A percentile compares a stretch with the other conserved stretches of the same genome.
These are phyloP conservation scores for Pseudocercospora vitis DNA, from an alignment of 2,329 filamentous ascomycete species.

Conservation along the genomic window DNA sequence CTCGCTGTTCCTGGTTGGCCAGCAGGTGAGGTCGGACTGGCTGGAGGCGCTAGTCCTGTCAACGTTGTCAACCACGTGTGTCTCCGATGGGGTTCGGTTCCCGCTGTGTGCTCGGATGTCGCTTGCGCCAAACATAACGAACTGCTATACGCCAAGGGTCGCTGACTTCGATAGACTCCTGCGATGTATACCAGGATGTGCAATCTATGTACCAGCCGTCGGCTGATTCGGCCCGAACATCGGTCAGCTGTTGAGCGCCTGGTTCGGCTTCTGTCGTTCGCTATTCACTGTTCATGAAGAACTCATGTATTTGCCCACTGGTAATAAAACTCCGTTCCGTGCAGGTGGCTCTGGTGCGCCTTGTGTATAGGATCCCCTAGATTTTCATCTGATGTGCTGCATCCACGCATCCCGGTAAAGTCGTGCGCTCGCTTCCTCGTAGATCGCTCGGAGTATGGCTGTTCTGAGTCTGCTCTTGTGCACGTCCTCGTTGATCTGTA, in stretches of 20 bases:
- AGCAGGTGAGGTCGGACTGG: background rate
- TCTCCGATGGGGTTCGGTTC: constrained; percentile 1
- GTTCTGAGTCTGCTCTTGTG: background rate
- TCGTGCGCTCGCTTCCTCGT: background rate
- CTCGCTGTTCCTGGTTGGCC: background rate
- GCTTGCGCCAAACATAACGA: background rate
- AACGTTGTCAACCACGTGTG: constrained; percentile 3
- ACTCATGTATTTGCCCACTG: background rate
- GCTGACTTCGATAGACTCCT: background rate
- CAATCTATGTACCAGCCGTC: constrained; percentile 5
- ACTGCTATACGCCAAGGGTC: background rate
- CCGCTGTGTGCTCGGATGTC: background rate
- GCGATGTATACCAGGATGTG: constrained; percentile 1
- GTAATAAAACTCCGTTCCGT: too few species aligned
- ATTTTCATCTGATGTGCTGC: background rate
- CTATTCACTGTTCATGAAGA: background rate
- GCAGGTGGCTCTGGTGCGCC: too few species aligned
- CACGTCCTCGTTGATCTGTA: constrained; percentile 6
- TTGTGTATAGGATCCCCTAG: too few species aligned
- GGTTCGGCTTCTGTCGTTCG: constrained; percentile 2
- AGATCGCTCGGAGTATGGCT: constrained; percentile 3
- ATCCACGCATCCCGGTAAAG: background rate
- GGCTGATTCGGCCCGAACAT: constrained; percentile 5
- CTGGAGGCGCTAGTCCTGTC: background rate
- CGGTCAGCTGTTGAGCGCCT: background rate